Percentiles rank a stretch among this genome's conserved stretches.
These are phyloP conservation scores for Magnaporthales sp. DNA, from an alignment of 2,329 filamentous ascomycete genomes.

Conservation along the genomic window DNA sequence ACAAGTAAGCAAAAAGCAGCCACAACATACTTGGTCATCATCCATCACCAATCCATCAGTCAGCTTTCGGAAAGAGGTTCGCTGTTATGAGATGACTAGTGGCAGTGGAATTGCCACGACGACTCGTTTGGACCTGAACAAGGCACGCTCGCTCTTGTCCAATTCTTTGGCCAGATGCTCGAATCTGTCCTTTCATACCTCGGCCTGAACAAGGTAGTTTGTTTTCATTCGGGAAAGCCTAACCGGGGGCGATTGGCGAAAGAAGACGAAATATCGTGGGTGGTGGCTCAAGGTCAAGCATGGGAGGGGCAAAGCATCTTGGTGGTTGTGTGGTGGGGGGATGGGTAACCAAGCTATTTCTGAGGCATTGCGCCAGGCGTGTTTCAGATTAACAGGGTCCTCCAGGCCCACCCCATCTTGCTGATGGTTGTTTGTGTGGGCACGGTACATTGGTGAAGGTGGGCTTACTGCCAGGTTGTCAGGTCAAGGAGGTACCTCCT, in stretches of 20 bases:
- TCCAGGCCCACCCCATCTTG: not conserved
- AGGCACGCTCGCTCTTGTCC: not conserved
- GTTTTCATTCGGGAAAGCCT: not conserved
- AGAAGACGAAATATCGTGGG: not conserved
- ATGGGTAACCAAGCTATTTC: conserved; percentile 26
- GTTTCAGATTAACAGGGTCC: conserved; percentile 36
- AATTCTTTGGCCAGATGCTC: not conserved
- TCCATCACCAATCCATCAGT: not conserved
- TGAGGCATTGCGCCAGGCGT: conserved; percentile 40
- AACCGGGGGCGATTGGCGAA: not conserved
- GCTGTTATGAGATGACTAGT: not conserved
- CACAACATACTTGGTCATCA: not conserved
- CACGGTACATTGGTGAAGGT: not conserved
- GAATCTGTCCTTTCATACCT: not conserved
- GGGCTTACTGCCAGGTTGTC: not conserved
- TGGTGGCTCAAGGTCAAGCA: not conserved
- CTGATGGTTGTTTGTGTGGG: not conserved
- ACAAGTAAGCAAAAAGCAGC: not conserved
- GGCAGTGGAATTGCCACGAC: not conserved
- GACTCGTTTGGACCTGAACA: not conserved
- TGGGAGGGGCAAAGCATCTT: not conserved
- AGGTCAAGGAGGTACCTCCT: too few species aligned
- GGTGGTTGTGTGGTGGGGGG: conserved; percentile 9
- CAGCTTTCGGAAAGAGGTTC: not conserved
- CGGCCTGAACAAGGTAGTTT: not conserved